Conservation (phyloP, 805 yeast genomes). For the Clavispora santaluciae region DNA sequence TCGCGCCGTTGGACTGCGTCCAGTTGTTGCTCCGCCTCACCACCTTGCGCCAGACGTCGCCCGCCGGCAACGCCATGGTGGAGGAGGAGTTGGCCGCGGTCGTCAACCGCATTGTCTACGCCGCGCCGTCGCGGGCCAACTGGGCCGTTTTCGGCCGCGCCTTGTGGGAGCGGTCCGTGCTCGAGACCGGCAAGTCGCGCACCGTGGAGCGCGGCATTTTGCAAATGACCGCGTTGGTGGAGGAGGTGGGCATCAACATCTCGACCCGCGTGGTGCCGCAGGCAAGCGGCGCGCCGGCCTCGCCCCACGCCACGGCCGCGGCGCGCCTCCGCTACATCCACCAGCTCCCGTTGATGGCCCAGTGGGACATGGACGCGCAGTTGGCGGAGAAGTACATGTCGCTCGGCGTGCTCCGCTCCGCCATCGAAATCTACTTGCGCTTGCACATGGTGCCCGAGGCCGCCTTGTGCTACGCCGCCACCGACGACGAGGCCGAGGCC, state of each 20-base stretch:
- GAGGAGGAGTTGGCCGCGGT: slow-evolving; percentile 81
- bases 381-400: slow-evolving; percentile 86
- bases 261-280: slow-evolving; percentile 50
- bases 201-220: slow-evolving; percentile 92
- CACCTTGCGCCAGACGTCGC: slow-evolving; percentile 63
- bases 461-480: slow-evolving; percentile 86
- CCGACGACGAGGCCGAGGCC: slow-evolving; percentile 69
- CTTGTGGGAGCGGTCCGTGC: slow-evolving; percentile 82
- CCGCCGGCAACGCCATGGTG: slow-evolving; percentile 62
- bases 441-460: slow-evolving; percentile 72
- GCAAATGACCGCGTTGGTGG: slow-evolving; percentile 88
- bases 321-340: slow-evolving; percentile 65
- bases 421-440: slow-evolving; percentile 83
- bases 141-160: slow-evolving; percentile 80
- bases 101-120: slow-evolving; percentile 63
- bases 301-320: slow-evolving; percentile 31
- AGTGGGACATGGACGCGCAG: slow-evolving; percentile 76
- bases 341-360: slow-evolving; percentile 71
- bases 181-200: slow-evolving; percentile 75
- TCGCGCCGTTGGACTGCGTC: slow-evolving; percentile 66
- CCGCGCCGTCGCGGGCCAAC: slow-evolving; percentile 41
- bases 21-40: slow-evolving; percentile 68
- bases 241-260: slow-evolving; percentile 73
- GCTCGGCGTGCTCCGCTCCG: slow-evolving; percentile 78
- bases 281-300: slow-evolving; percentile 23